Conservation (phyloP, 1,284 basidiomycete genomes). For the Moniliella sp. region DNA sequence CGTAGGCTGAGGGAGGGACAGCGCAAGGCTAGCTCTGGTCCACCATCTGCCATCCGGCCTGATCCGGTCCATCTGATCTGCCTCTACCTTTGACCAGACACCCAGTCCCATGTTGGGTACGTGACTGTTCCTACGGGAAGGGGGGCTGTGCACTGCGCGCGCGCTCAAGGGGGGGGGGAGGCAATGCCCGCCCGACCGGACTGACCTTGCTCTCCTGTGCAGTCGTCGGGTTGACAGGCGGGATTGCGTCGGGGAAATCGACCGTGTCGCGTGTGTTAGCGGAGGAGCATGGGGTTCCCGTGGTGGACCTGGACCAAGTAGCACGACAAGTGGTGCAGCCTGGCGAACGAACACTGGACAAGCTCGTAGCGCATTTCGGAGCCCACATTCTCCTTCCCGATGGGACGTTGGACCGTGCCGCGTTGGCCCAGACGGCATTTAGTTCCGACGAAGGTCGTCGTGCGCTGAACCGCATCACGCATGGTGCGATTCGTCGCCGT, state of each 20-base stretch:
- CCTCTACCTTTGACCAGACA: no score
- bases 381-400: slow-evolving; percentile 43
- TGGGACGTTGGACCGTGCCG: slow-evolving; percentile 60
- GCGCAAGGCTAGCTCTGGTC: no score
- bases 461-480: slow-evolving; percentile 62
- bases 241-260: slow-evolving; percentile 82
- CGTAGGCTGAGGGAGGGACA: no score
- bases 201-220: slow-evolving; percentile 1
- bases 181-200: no score
- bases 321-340: slow-evolving; percentile 71
- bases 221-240: slow-evolving; percentile 89
- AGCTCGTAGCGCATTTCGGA: slow-evolving; percentile 55
- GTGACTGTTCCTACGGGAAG: no score
- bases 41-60: no score
- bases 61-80: no score
- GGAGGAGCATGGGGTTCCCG: slow-evolving; percentile 44
- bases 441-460: slow-evolving; percentile 43
- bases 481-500: slow-evolving; percentile 59
- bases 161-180: no score
- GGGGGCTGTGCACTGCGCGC: no score
- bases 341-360: slow-evolving; percentile 50
- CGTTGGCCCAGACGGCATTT: slow-evolving; percentile 68
- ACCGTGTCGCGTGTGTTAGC: slow-evolving; percentile 60
- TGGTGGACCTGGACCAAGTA: slow-evolving; percentile 74
- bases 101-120: no score